Percentiles rank a stretch among this genome's conserved stretches.
These are phyloP conservation scores for Hypoxylon crocopeplum DNA, from an alignment of 495 filamentous ascomycete genomes.

Conservation along the genomic window DNA sequence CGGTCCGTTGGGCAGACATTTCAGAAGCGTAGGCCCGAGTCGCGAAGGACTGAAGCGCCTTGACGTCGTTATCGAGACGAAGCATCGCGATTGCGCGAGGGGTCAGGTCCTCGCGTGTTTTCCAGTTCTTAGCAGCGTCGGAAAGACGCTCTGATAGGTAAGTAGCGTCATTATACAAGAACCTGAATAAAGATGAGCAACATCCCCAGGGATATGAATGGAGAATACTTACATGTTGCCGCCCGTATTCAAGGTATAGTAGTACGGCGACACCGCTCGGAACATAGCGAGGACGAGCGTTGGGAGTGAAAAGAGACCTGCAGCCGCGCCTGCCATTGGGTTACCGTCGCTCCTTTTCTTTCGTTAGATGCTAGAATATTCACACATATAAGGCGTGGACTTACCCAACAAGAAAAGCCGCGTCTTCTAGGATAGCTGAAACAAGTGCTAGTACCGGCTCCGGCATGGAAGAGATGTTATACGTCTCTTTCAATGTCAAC, in stretches of 20 bases:
- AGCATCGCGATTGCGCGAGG: slow-evolving; percentile 58
- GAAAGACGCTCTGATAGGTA: slow-evolving; percentile 78
- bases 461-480: slow-evolving; percentile 86
- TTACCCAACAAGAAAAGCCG: slow-evolving; percentile 66
- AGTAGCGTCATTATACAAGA: slow-evolving; percentile 88
- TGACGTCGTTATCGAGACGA: slow-evolving; percentile 72
- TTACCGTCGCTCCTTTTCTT: slow-evolving; percentile 48
- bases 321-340: slow-evolving; percentile 71
- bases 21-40: slow-evolving; percentile 86
- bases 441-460: slow-evolving; percentile 76
- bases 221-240: slow-evolving; percentile 72
- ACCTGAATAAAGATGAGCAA: slow-evolving; percentile 53
- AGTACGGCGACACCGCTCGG: slow-evolving; percentile 81
- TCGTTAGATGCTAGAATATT: slow-evolving; percentile 21
- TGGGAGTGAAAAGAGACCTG: slow-evolving; percentile 79
- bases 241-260: slow-evolving; percentile 70
- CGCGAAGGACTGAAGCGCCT: slow-evolving; percentile 76
- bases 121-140: slow-evolving; percentile 62
- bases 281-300: slow-evolving; percentile 89
- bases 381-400: slow-evolving; percentile 9
- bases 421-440: slow-evolving; percentile 71
- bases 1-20: slow-evolving; percentile 82
- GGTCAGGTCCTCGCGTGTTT: slow-evolving; percentile 50
- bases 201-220: background rate
- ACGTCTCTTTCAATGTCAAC: slow-evolving; percentile 82